Evolutionary conservation across 2,329 filamentous ascomycete species (phyloP), one percentile per base, ranked within the genome.

Genomic region (Diaporthe citrichinensis): DNA sequence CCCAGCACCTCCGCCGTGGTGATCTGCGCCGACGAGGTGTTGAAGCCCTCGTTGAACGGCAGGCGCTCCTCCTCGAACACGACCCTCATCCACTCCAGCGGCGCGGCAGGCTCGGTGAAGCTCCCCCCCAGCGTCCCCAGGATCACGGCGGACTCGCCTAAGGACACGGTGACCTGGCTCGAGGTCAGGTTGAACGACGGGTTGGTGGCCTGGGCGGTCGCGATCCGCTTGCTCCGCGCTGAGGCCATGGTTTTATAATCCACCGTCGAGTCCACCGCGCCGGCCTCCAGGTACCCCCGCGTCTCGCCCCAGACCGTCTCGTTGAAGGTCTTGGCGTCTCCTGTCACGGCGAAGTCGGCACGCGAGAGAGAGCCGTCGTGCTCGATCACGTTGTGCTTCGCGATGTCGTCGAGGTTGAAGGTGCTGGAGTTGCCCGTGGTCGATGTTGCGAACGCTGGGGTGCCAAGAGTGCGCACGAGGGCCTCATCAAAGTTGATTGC

Each of bases 31-130:
- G 65, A 41, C 34, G 65, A 55, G 65, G 65, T 55, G 65, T 28
- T 69, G 65, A 69, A 69, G 49, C 71, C 71, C 41, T 72, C 71
- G 5, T 62, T 61, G 44, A 72, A 61, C 15, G 71, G 71, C 23
- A 72, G 55, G 15, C 71, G 55, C 57, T 72, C 71, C 46, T 72
- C 41, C 53, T 61, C 55, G 39, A 62, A 61, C 31, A 72, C 51
- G 15, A 51, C 41, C 57, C n/a, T 72, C 71, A 61, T 51, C 41
- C 58, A 72, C 25, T 53, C 53, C 41, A 72, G 23, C 28, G 71
- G 71, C 36, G 46, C 65, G 65, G 65, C 65, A 28, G 65, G 65
- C 49, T 69, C 41, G 25, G 31, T 72, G 71, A 51, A 49, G 51
- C 71, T 61, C 4, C 34, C 57, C 3, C 57, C 71, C 25, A 62